phyloP scores from a whole-genome alignment of 2,329 filamentous ascomycete genomes.

The Myriosclerotinia scirpicola region DNA sequence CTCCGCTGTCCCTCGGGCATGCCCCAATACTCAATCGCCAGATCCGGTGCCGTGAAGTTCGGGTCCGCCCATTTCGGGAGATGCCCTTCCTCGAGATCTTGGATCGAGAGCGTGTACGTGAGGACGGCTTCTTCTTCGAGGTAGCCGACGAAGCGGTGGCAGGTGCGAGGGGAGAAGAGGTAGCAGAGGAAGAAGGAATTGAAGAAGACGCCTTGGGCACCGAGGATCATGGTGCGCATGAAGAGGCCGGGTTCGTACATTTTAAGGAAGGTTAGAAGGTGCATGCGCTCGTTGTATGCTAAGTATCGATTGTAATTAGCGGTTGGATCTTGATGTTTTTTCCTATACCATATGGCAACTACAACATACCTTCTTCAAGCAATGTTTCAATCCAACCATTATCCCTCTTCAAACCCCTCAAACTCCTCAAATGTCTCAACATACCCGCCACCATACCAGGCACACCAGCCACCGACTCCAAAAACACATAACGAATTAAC shows the following conservation, averaged over 20 bases:
- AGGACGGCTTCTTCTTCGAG: constrained; percentile 96
- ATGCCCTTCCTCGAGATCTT: constrained; percentile 81
- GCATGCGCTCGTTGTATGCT: constrained; percentile 92
- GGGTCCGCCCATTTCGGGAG: constrained; percentile 75
- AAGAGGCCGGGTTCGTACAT: constrained; percentile 77
- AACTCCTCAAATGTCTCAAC: constrained; percentile 81
- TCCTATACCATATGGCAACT: constrained; percentile 48
- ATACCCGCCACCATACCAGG: constrained; percentile 97
- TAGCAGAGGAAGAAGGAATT: constrained; percentile 90
- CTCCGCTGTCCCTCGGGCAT: constrained; percentile 82
- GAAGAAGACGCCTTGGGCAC: constrained; percentile 94
- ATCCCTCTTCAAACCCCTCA: constrained; percentile 84
- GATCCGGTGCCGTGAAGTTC: constrained; percentile 76
- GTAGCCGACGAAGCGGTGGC: constrained; percentile 94
- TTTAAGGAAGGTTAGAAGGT: constrained; percentile 88
- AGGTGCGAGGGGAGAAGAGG: constrained; percentile 80
- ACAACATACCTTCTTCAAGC: constrained; percentile 53
- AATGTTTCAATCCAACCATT: constrained; percentile 96
- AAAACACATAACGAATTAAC: constrained; percentile 85
- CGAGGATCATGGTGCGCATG: constrained; percentile 90
- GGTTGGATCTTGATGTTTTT: constrained; percentile 67
- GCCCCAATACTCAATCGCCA: constrained; percentile 89
- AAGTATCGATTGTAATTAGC: constrained; percentile 61
- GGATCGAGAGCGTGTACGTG: constrained; percentile 87
- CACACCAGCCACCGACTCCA: constrained; percentile 92